Evolutionary conservation across 345 rosid species (phyloP), one percentile per base, ranked within the genome.

Genomic region (Brassica juncea): DNA sequence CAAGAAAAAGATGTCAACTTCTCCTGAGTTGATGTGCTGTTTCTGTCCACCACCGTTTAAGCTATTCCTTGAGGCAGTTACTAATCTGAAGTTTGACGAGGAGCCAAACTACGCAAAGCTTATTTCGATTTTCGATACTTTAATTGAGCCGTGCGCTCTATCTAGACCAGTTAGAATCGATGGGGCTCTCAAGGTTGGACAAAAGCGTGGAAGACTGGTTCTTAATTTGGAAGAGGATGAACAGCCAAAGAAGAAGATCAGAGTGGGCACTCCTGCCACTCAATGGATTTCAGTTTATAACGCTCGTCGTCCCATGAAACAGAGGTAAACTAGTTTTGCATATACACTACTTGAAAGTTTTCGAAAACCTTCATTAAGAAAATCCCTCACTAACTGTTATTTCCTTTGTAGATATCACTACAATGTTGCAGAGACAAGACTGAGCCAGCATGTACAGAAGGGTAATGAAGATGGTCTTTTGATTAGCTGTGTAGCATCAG

Each of bases 251-350:
- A 95, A 93, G 85, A 95, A 90, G 83, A 71, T 91, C 62, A 87
- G 96, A 61, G 63, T 89, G 54, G 98, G 99, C 57, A 93, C 87
- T 86, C 93, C 98, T 10, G 96, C 99, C 71, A 84, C 87, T 55
- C 99, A 95, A 68, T 93, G 99, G 98, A 88, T 91, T 62, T 93
- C 94, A 60, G 94, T 91, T 77, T 91, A 95, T 79, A 91, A 88
- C 81, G 96, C 96, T 28, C 97, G 91, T 66, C 91, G 90, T 66
- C 97, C 99, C 69, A 95, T 95, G 97, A 95, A 95, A 86, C 99
- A 95, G 82, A 88, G 98, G 96, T 93, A 82, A 35, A 35, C 30
- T 4, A 32, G 0, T 10, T 77, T 72, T 66, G 39, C 68, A 44
- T 93, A 86, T 32, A 44, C 57, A 89, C 71, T 84, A 89, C 71